Evolutionary conservation across 2,329 filamentous ascomycete genomes (phyloP), one percentile per base, ranked within the genome.

Genomic region (Penicillium sclerotiorum): DNA sequence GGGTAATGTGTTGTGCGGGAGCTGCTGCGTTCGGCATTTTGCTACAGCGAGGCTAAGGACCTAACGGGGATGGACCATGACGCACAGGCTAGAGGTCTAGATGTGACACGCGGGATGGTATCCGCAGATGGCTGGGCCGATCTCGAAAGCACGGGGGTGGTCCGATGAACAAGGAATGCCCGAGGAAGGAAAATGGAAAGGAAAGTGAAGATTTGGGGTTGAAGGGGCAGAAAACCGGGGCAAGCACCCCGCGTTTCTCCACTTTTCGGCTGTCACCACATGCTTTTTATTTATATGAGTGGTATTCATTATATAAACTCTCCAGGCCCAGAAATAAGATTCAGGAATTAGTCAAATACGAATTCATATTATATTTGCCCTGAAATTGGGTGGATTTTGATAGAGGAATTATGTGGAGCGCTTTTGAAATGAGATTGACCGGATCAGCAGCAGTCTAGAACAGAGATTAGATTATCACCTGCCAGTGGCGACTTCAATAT

Each of bases 1-100:
- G 38, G 61, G 56, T 30, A 54, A 55, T 55, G 58, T 61, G 59
- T 33, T 57, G 61, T 23, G 54, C 48, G 41, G 55, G 52, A 52
- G 58, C 38, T 50, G 54, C 52, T 57, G 59, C 37, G 62, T 69
- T 71, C 63, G 66, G 60, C 66, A 67, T 70, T 55, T 62, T 66
- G 60, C 57, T 63, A 53, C 58, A 62, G 66, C 65, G 65, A 69
- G 62, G 44, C 45, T 42, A 48, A 40, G 33, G 45, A 47, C 37
- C 45, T 59, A 59, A 53, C 56, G 58, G 54, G 47, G 52, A 49
- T 58, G 54, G 57, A 53, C 56, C 58, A 59, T 60, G 49, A 49
- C 47, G 52, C 47, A 49, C 28, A 27, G 21, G 40, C 25, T 20
- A 28, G 21, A 36, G 8, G 33, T 36, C 33, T 36, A 40, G 22